Conservation (phyloP, 1,284 basidiomycete genomes). For the Moesziomyces parantarcticus region DNA sequence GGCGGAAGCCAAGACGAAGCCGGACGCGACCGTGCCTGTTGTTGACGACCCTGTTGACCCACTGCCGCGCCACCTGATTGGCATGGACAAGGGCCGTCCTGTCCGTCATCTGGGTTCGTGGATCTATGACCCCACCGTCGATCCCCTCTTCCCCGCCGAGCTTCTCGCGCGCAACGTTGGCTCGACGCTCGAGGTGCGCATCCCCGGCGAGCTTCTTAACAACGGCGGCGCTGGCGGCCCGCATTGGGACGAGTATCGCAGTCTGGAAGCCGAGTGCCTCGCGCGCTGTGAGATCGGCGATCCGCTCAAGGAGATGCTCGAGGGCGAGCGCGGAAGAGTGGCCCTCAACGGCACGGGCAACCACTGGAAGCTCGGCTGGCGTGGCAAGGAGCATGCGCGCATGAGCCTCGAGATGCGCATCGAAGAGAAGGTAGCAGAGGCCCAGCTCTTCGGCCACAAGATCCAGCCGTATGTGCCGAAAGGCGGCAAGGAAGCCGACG, state of each 20-base stretch:
- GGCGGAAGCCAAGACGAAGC: background rate
- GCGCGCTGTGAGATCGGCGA: conserved; percentile 33
- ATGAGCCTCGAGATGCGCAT: conserved; percentile 56
- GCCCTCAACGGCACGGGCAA: conserved; percentile 34
- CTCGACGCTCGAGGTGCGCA: conserved; percentile 65
- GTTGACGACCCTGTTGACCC: conserved; percentile 30
- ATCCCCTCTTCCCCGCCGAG: conserved; percentile 61
- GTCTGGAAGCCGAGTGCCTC: conserved; percentile 23
- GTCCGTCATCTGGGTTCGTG: conserved; percentile 63
- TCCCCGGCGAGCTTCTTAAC: conserved; percentile 53
- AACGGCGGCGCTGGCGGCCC: conserved; percentile 27
- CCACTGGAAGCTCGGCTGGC: conserved; percentile 63
- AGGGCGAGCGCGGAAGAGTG: conserved; percentile 14
- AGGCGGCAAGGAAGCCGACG: conserved; percentile 1
- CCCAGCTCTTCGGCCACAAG: conserved; percentile 30
- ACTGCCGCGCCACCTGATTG: conserved; percentile 51
- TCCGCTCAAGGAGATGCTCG: conserved; percentile 31
- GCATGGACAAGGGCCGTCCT: conserved; percentile 59
- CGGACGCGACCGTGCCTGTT: conserved; percentile 8
- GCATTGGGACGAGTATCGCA: conserved; percentile 29
- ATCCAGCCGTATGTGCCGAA: background rate
- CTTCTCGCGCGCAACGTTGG: conserved; percentile 63
- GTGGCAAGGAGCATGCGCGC: conserved; percentile 59
- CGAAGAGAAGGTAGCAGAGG: conserved; percentile 40
- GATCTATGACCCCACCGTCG: conserved; percentile 58